These are phyloP conservation scores for Trichosanthes cucumerina DNA, from an alignment of 306 rosid genomes.

Conservation along the genomic window DNA sequence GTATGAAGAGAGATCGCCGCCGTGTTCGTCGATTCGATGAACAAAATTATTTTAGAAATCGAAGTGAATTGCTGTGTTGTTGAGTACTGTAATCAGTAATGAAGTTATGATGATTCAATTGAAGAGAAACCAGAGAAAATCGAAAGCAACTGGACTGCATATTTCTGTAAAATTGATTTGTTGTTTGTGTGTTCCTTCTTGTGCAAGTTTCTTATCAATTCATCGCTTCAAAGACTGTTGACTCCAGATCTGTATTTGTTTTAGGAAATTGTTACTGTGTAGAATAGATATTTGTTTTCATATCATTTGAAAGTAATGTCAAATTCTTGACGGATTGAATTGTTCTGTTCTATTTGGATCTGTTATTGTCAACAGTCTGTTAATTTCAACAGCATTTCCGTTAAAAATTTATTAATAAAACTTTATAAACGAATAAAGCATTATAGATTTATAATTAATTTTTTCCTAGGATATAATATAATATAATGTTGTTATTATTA, in stretches of 20 bases:
- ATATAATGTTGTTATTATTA: no score
- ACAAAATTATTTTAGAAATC: neutral
- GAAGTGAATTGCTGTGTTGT: neutral
- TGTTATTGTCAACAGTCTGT: neutral
- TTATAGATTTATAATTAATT: no score
- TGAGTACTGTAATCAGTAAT: neutral
- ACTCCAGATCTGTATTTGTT: neutral
- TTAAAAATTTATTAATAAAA: no score
- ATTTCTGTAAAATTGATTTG: neutral
- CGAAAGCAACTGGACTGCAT: neutral
- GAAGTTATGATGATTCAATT: neutral
- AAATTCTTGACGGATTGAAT: neutral
- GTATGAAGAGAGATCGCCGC: neutral
- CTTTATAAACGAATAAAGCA: neutral
- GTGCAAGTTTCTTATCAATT: neutral
- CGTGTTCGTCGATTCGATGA: neutral
- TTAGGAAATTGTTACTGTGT: neutral
- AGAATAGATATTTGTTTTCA: neutral
- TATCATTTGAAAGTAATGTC: neutral
- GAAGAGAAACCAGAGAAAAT: neutral
- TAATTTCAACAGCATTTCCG: neutral
- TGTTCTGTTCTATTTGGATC: neutral
- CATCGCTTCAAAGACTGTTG: neutral
- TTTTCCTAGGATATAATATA: neutral
- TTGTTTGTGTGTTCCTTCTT: neutral